Evolutionary conservation across 2,329 filamentous ascomycete species (phyloP).

Genomic region (Colletotrichum plurivorum): DNA sequence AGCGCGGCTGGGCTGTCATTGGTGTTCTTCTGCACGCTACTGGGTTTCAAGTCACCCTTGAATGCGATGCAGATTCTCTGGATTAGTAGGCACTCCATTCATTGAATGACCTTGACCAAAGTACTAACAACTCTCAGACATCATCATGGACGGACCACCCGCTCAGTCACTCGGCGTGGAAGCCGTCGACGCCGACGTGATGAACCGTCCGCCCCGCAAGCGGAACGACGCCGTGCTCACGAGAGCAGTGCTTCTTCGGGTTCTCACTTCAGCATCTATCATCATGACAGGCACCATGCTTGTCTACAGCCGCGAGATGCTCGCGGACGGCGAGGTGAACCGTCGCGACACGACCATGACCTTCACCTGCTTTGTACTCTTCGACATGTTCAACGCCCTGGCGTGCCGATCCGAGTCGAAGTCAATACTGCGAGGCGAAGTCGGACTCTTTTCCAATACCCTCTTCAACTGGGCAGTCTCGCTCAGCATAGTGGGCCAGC

Average conservation of each 20-base stretch:
- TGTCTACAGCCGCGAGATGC: conserved; percentile 94
- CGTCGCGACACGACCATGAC: conserved; percentile 99
- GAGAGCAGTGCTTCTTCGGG: conserved; percentile 82
- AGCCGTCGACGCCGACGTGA: conserved; percentile 92
- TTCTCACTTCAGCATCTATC: conserved; percentile 87
- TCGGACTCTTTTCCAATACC: conserved; percentile 86
- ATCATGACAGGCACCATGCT: conserved; percentile 95
- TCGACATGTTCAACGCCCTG: conserved; percentile 99
- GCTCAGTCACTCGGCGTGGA: conserved; percentile 98
- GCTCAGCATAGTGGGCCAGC: conserved; percentile 86
- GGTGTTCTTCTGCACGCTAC: conserved; percentile 91
- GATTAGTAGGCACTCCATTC: conserved; percentile 85
- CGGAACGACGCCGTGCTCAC: conserved; percentile 95
- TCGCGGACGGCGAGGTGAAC: conserved; percentile 83
- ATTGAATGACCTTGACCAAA: not conserved
- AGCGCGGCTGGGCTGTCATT: conserved; percentile 93
- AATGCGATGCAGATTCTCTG: conserved; percentile 99
- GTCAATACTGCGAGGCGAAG: conserved; percentile 87
- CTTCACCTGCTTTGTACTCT: conserved; percentile 98
- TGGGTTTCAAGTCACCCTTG: conserved; percentile 94
- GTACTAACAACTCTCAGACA: conserved; percentile 72
- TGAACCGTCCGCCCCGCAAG: conserved; percentile 87
- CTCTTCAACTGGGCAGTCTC: conserved; percentile 98
- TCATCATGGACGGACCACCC: conserved; percentile 98
- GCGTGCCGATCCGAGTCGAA: conserved; percentile 93